Evolutionary conservation across 2,329 filamentous ascomycete species (phyloP), one percentile per base, ranked within the genome.

Genomic region (Madurella mycetomatis): DNA sequence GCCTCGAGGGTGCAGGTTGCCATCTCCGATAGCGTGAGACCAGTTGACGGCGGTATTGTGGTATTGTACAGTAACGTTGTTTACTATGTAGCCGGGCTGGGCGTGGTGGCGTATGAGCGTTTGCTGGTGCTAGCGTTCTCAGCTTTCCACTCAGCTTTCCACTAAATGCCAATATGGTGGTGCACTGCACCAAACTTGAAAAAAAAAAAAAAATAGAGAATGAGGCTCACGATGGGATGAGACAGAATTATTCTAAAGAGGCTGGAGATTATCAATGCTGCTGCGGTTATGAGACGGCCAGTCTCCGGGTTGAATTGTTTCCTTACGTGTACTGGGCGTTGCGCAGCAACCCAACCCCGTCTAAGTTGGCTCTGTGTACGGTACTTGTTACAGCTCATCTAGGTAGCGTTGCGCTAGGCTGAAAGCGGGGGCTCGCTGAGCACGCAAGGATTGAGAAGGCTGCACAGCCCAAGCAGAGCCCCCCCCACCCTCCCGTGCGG

Each of bases 1-100:
- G 88, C 79, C 75, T 96, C 92, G 45, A 97, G 79, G 49, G 83
- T 84, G 64, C 88, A 83, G 55, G 88, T 82, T 60, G 92, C 83
- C 88, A 92, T 85, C 56, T 59, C 62, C 7, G 25, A 7, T 25
- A 7, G 25, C 7, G 25, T 25, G 7, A 25, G 25, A 25, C 25
- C 25, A 25, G 25, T 25, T n/a, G n/a, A n/a, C n/a, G 25, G 7
- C 25, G 25, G 25, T 25, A 25, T 25, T 25, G n/a, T n/a, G n/a
- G n/a, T n/a, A n/a, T n/a, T n/a, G n/a, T n/a, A n/a, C n/a, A n/a
- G n/a, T 25, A 7, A 25, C 3, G 25, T 25, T 25, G 25, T 25
- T 25, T 25, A 25, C 25, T n/a, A n/a, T n/a, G n/a, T n/a, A n/a
- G n/a, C 25, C 25, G 7, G 7, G 25, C 25, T 25, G 25, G 25